Conservation (phyloP, 306 rosid species). For the Astragalus membranaceus region DNA sequence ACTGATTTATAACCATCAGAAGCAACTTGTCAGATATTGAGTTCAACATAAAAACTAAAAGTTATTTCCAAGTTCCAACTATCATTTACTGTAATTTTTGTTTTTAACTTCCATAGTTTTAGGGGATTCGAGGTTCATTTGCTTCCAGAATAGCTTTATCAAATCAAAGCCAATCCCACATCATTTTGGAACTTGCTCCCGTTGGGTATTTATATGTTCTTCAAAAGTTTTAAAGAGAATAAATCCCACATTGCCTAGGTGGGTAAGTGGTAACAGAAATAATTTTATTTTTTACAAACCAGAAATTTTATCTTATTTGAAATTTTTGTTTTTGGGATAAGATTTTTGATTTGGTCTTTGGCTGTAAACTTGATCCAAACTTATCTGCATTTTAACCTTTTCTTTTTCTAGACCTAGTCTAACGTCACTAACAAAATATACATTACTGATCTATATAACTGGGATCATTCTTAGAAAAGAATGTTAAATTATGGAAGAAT, state of each 20-base stretch:
- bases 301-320: neutral
- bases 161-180: neutral
- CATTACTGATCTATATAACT: neutral
- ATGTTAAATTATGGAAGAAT: neutral
- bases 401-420: neutral
- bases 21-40: neutral
- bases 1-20: neutral
- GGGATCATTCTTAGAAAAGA: neutral
- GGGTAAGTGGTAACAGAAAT: neutral
- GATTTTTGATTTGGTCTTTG: neutral
- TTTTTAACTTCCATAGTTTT: neutral
- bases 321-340: neutral
- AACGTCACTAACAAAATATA: neutral
- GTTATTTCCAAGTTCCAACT: neutral
- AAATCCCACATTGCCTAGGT: too few species aligned
- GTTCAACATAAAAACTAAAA: neutral
- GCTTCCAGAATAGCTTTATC: neutral
- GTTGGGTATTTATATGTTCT: neutral
- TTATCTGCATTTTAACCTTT: neutral
- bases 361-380: neutral
- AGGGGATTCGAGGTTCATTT: neutral
- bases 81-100: neutral
- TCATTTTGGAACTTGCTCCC: neutral
- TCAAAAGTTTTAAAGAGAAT: too few species aligned
- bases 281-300: neutral